phyloP scores from a whole-genome alignment of 768 basidiomycete species.

The Kwoniella dendrophila region DNA sequence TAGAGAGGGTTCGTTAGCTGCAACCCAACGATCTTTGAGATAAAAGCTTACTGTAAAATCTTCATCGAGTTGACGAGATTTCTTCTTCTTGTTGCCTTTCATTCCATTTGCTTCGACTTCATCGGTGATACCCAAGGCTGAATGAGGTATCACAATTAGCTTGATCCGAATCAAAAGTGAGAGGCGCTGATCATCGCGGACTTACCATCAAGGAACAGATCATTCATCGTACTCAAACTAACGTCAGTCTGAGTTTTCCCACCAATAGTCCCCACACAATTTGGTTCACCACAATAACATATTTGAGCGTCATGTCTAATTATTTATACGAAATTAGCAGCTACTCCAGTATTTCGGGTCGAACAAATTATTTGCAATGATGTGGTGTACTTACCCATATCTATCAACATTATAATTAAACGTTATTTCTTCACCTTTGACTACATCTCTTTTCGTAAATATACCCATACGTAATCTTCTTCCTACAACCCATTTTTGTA shows the following conservation, averaged over 20 bases:
- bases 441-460: conserved; percentile 76
- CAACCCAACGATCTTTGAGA: neutral
- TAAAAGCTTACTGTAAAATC: conserved; percentile 74
- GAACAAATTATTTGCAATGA: neutral
- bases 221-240: conserved; percentile 75
- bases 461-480: conserved; percentile 92
- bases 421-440: conserved; percentile 83
- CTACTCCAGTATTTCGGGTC: neutral
- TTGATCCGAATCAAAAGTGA: neutral
- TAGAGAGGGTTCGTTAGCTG: conserved; percentile 50
- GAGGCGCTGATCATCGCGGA: neutral
- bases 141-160: neutral
- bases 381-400: conserved; percentile 72
- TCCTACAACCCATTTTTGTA: conserved; percentile 96
- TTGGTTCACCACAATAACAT: conserved; percentile 93
- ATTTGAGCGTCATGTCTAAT: conserved; percentile 85
- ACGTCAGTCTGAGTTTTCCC: conserved; percentile 98
- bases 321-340: neutral
- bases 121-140: conserved; percentile 90
- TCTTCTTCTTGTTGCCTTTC: conserved; percentile 87
- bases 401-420: conserved; percentile 99
- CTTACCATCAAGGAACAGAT: conserved; percentile 87
- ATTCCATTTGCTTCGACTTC: conserved; percentile 79
- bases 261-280: conserved; percentile 93
- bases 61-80: conserved; percentile 88